Evolutionary conservation across 108 stramenopile species (phyloP).

Genomic region (Cyclotella sp.): DNA sequence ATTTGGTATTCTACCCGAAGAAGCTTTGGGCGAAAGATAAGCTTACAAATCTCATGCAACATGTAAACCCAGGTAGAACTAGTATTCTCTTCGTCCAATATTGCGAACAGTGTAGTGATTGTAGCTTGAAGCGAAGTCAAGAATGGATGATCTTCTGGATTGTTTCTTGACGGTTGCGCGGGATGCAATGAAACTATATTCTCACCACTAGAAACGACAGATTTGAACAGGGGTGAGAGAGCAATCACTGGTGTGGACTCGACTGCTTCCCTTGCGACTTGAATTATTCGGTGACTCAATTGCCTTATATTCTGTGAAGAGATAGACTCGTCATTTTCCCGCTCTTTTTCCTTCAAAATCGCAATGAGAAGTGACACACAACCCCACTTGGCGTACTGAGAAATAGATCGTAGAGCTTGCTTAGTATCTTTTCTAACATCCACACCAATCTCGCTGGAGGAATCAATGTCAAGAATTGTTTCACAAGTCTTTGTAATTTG

Average conservation of each 20-base stretch:
- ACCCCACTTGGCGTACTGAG: slow-evolving; percentile 73
- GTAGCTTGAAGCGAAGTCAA: slow-evolving; percentile 51
- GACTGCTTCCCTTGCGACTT: slow-evolving; percentile 54
- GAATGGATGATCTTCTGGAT: slow-evolving; percentile 22
- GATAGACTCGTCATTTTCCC: background rate
- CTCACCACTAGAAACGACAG: slow-evolving; percentile 38
- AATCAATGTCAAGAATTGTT: slow-evolving; percentile 33
- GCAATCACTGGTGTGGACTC: slow-evolving; percentile 68
- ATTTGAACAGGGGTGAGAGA: slow-evolving; percentile 68
- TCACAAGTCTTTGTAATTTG: slow-evolving; percentile 18
- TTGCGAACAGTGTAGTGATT: slow-evolving; percentile 60
- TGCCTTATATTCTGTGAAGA: background rate
- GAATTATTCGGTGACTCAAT: slow-evolving; percentile 34
- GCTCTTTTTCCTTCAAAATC: slow-evolving; percentile 10
- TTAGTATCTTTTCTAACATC: slow-evolving; percentile 42
- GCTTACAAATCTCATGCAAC: slow-evolving; percentile 74
- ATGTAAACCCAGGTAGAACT: slow-evolving; percentile 64
- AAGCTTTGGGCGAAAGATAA: slow-evolving; percentile 67
- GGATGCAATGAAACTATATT: slow-evolving; percentile 32
- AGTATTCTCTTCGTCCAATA: slow-evolving; percentile 57
- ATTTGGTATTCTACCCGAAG: slow-evolving; percentile 65
- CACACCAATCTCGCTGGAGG: slow-evolving; percentile 18
- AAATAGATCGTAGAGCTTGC: slow-evolving; percentile 65
- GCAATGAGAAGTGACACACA: slow-evolving; percentile 46
- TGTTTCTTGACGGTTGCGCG: background rate